A percentile compares a stretch with the other conserved stretches of the same genome.
phyloP scores from a whole-genome alignment of 1,139 yeast species.

The Geotrichum klebahnii region DNA sequence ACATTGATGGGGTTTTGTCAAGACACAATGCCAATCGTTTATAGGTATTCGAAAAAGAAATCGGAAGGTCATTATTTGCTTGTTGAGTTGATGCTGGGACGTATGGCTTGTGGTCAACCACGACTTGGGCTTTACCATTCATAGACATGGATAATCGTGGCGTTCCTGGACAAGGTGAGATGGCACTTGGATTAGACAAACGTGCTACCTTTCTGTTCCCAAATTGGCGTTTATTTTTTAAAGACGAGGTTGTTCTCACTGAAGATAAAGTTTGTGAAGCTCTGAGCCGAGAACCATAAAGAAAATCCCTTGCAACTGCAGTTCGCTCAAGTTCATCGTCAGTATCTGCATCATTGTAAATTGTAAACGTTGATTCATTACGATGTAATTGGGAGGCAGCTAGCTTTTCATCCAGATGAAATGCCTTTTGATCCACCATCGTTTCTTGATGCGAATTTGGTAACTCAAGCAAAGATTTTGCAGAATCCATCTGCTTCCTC shows the following conservation, averaged over 20 bases:
- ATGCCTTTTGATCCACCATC: no score
- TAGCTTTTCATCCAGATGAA: neutral
- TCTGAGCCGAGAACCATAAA: neutral
- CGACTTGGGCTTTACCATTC: constrained; percentile 5
- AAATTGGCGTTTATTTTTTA: neutral
- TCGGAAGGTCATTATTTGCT: no score
- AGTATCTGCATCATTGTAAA: neutral
- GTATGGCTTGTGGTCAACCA: neutral
- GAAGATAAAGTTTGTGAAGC: neutral
- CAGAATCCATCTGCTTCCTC: no score
- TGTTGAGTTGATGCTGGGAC: neutral
- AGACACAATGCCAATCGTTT: no score
- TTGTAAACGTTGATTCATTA: no score
- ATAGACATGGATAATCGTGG: constrained; percentile 4
- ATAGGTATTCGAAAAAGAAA: no score
- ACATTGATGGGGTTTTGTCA: no score
- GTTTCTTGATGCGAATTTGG: no score
- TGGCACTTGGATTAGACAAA: neutral
- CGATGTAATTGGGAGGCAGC: neutral
- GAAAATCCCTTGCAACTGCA: neutral
- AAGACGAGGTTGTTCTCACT: neutral
- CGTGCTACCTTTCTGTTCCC: neutral
- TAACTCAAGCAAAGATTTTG: no score
- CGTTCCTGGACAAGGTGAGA: neutral
- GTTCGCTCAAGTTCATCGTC: no score